Evolutionary conservation across 805 yeast genomes (phyloP), one percentile per base, ranked within the genome.

Genomic region (Candida manassasensis): DNA sequence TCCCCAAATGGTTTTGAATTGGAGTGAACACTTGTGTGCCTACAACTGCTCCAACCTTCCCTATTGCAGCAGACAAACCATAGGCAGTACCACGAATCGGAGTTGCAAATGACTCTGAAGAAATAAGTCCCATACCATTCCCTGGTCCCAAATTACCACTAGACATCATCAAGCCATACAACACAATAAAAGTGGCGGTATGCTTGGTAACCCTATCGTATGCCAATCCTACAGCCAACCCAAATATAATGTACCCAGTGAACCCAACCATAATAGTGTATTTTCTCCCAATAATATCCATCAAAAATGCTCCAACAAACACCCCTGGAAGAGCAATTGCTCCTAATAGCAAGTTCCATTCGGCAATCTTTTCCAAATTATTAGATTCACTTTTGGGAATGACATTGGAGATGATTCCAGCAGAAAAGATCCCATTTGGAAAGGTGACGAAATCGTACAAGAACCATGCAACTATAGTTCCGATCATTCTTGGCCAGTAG

Each of bases 21-120:
- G 86, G 83, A 7, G 79, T 75, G 60, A 84, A 84, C 12, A 73
- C 72, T 53, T 79, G 75, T 16, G 88, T 81, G 19, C 93, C 93
- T 14, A 81, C 78, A 15, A 81, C 88, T n/a, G 90, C 93, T 38
- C 93, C 94, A 17, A 81, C 82, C 56, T 84, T 84, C 38, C 93
- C 93, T 32, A 81, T 63, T 3, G 89, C 93, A 25, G 93, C 93
- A 31, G 83, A 71, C 15, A 84, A 46, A 25, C 90, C 90, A 48
- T 84, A 84, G 33, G 75, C 66, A 0, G 87, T 79, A 25, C 89
- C 90, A 57, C 93, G 69, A 28, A 84, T 77, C 10, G 85, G 83
- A 6, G 89, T 81, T 13, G 93, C 88, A 48, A 69, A 84, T 4
- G 76, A 68, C 57, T 84, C 90, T 17, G 84, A 73, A 10, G 65